A percentile compares a stretch with the other conserved stretches of the same genome.
phyloP scores from a whole-genome alignment of 768 basidiomycete species.

The Tylopilus cervinicoccineus region DNA sequence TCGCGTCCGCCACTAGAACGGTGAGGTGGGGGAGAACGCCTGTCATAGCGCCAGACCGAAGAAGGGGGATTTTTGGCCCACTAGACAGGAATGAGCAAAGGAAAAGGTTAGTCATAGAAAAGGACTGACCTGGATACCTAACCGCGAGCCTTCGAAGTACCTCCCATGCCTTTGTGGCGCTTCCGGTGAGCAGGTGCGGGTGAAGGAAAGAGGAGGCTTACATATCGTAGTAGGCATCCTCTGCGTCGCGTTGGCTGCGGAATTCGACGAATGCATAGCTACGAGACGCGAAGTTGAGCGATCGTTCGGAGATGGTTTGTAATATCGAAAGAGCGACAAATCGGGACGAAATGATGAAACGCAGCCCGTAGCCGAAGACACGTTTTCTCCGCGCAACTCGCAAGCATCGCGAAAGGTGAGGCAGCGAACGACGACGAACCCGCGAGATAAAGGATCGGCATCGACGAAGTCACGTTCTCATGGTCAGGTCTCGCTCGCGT shows the following conservation, averaged over 20 bases:
- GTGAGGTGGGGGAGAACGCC: constrained; percentile 45
- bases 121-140: constrained; percentile 65
- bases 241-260: constrained; percentile 71
- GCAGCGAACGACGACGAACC: constrained; percentile 26
- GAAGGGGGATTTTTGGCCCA: constrained; percentile 85
- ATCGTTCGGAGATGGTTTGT: constrained; percentile 34
- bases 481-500: constrained; percentile 27
- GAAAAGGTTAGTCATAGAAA: neutral
- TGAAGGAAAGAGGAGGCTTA: constrained; percentile 34
- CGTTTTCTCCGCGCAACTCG: constrained; percentile 28
- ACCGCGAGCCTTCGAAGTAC: constrained; percentile 66
- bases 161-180: constrained; percentile 59
- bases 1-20: constrained; percentile 41
- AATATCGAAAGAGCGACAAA: constrained; percentile 36
- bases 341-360: constrained; percentile 29
- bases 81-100: constrained; percentile 31
- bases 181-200: constrained; percentile 9
- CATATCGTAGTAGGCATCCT: constrained; percentile 85
- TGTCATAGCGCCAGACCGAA: constrained; percentile 74
- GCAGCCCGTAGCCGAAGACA: constrained; percentile 23
- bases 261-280: constrained; percentile 90
- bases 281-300: constrained; percentile 59
- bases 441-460: constrained; percentile 29
- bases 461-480: constrained; percentile 24
- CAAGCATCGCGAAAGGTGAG: constrained; percentile 20